These are phyloP conservation scores for Furcasterigmium furcatum DNA, from an alignment of 2,329 filamentous ascomycete species.

Conservation along the genomic window DNA sequence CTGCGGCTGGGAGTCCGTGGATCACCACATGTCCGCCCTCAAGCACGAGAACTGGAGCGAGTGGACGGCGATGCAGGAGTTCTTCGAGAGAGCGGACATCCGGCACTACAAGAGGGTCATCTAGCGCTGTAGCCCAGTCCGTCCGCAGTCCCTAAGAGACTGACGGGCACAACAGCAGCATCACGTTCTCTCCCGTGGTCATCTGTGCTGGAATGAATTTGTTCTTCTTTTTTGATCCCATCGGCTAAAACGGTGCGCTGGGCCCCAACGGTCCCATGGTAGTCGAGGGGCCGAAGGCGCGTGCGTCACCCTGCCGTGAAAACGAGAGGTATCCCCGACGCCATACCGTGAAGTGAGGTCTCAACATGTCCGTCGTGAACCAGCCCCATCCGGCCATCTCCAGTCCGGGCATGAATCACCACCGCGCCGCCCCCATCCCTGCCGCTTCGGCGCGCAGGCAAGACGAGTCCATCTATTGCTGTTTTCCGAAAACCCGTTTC, in stretches of 20 bases:
- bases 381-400: not conserved
- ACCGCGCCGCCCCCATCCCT: no score
- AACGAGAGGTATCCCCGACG: conserved; percentile 1
- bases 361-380: conserved; percentile 1
- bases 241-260: not conserved
- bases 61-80: conserved; percentile 16
- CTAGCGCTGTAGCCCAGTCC: conserved; percentile 7
- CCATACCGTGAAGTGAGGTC: not conserved
- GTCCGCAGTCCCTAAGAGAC: no score
- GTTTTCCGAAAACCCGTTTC: not conserved
- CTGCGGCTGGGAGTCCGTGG: conserved; percentile 29
- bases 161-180: no score
- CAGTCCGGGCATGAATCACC: no score
- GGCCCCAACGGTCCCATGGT: not conserved
- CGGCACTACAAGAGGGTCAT: conserved; percentile 27
- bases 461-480: not conserved
- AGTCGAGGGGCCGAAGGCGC: no score
- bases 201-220: not conserved
- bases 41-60: conserved; percentile 16
- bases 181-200: no score
- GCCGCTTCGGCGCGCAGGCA: no score
- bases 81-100: conserved; percentile 17
- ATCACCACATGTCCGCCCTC: conserved; percentile 26
- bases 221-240: not conserved
- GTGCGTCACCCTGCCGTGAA: not conserved